A percentile compares a stretch with the other conserved stretches of the same genome.
Conservation (phyloP, 495 filamentous ascomycete genomes). For the Aspergillus affinis region DNA sequence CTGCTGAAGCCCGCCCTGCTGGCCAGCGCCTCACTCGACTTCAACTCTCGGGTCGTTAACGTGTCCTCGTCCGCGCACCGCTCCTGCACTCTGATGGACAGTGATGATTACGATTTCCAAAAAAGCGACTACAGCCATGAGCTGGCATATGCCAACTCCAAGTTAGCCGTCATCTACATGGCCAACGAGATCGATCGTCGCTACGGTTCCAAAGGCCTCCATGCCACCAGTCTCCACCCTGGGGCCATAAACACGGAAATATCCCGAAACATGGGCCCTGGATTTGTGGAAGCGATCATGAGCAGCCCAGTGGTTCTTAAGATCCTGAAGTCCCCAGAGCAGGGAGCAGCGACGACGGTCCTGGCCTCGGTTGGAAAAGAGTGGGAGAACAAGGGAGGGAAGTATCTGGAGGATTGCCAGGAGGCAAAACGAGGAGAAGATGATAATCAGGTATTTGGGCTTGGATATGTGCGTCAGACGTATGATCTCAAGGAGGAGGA, state of each 20-base stretch:
- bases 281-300: constrained; percentile 18
- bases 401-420: constrained; percentile 39
- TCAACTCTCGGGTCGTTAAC: constrained; percentile 45
- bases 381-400: constrained; percentile 40
- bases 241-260: constrained; percentile 32
- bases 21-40: constrained; percentile 31
- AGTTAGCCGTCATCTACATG: constrained; percentile 42
- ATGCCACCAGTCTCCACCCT: constrained; percentile 41
- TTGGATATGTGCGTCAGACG: background rate
- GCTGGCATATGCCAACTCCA: constrained; percentile 38
- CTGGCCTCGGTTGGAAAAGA: constrained; percentile 40
- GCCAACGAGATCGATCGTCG: constrained; percentile 48
- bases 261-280: constrained; percentile 19
- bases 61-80: constrained; percentile 42
- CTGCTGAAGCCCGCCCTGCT: constrained; percentile 46
- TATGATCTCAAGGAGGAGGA: constrained; percentile 1
- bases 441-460: background rate
- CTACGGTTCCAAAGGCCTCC: constrained; percentile 39
- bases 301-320: constrained; percentile 24
- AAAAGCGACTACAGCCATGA: constrained; percentile 35
- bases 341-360: constrained; percentile 46
- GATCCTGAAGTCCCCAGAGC: constrained; percentile 33
- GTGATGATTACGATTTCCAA: constrained; percentile 28
- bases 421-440: background rate
- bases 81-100: constrained; percentile 15